Evolutionary conservation across 495 filamentous ascomycete genomes (phyloP).

Genomic region (Penicillium lividum): DNA sequence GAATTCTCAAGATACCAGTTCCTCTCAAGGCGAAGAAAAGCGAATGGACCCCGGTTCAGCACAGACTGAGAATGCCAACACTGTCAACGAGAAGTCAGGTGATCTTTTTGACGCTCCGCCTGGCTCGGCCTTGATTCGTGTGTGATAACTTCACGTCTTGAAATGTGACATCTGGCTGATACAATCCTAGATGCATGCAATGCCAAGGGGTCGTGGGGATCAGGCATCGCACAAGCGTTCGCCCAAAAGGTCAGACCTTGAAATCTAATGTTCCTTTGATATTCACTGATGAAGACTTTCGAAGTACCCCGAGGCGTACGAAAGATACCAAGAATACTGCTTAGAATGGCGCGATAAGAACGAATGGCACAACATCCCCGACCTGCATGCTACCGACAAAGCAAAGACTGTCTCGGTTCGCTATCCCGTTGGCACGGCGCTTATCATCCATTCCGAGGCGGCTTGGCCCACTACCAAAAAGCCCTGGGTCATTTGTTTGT

Average conservation of each 20-base stretch:
- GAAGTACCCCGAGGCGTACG: slow-evolving; percentile 46
- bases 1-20: background rate
- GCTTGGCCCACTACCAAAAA: background rate
- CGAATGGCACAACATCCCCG: slow-evolving; percentile 10
- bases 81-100: slow-evolving; percentile 31
- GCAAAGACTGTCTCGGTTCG: slow-evolving; percentile 1
- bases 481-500: slow-evolving; percentile 53
- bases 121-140: slow-evolving; percentile 47
- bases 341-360: slow-evolving; percentile 2
- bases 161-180: slow-evolving; percentile 5
- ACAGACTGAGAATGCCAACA: background rate
- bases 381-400: slow-evolving; percentile 3
- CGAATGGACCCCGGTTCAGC: too few relatives aligned
- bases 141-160: slow-evolving; percentile 6
- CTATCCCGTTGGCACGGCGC: slow-evolving; percentile 36
- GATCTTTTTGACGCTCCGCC: slow-evolving; percentile 48
- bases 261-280: background rate
- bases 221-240: slow-evolving; percentile 43
- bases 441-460: slow-evolving; percentile 46
- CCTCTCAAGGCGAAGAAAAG: too few relatives aligned
- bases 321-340: slow-evolving; percentile 39
- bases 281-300: background rate
- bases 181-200: slow-evolving; percentile 47
- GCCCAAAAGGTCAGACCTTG: slow-evolving; percentile 27
- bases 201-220: slow-evolving; percentile 44